Evolutionary conservation across 495 filamentous ascomycete genomes (phyloP).

Genomic region (Penicillium coprophilum): DNA sequence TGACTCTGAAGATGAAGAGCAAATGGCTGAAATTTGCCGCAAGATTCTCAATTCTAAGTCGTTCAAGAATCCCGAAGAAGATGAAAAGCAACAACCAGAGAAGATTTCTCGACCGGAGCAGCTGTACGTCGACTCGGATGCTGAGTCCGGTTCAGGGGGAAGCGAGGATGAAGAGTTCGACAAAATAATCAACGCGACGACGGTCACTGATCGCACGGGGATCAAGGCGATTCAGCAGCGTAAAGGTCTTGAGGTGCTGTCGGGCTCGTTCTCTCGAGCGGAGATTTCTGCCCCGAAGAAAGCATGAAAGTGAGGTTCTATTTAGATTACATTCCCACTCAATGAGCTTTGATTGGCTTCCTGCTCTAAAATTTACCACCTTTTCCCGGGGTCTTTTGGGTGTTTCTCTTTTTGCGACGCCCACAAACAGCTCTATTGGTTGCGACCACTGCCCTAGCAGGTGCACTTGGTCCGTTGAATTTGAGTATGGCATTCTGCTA

Average conservation of each 20-base stretch:
- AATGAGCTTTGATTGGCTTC: background rate
- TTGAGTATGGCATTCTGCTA: background rate
- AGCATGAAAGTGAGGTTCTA: slow-evolving; percentile 39
- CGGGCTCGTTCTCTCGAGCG: slow-evolving; percentile 62
- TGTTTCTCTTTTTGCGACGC: background rate
- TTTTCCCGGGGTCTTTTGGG: background rate
- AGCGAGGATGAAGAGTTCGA: slow-evolving; percentile 76
- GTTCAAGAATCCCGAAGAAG: slow-evolving; percentile 64
- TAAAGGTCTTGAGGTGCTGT: slow-evolving; percentile 45
- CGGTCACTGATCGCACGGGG: slow-evolving; percentile 78
- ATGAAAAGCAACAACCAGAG: slow-evolving; percentile 54
- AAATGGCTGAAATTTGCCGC: slow-evolving; percentile 87
- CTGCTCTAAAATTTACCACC: background rate
- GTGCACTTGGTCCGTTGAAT: background rate
- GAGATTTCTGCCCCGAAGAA: slow-evolving; percentile 60
- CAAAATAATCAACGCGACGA: slow-evolving; percentile 85
- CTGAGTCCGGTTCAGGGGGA: slow-evolving; percentile 69
- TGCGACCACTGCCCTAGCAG: background rate
- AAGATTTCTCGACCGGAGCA: slow-evolving; percentile 53
- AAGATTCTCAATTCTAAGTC: slow-evolving; percentile 83
- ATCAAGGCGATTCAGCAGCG: slow-evolving; percentile 59
- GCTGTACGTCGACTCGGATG: slow-evolving; percentile 62
- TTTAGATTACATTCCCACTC: background rate
- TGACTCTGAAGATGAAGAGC: slow-evolving; percentile 76
- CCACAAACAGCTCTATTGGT: background rate